Evolutionary conservation across 768 basidiomycete species (phyloP).

Genomic region (Serendipita sp.): DNA sequence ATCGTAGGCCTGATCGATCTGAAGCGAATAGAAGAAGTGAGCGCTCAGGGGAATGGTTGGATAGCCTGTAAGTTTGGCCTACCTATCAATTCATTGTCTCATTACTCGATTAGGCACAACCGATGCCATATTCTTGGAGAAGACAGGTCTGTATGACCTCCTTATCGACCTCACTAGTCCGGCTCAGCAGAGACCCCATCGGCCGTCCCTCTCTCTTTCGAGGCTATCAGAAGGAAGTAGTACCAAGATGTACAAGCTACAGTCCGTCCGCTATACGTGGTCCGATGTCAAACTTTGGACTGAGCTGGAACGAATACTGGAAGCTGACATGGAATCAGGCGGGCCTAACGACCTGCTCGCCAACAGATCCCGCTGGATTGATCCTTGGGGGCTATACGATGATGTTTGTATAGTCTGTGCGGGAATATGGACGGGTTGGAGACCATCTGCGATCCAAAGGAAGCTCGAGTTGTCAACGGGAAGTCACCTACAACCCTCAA

Average conservation of each 20-base stretch:
- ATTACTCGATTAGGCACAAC: constrained; percentile 42
- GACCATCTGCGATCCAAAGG: constrained; percentile 51
- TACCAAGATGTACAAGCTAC: constrained; percentile 29
- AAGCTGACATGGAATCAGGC: constrained; percentile 8
- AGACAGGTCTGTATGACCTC: constrained; percentile 63
- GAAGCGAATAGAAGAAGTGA: constrained; percentile 41
- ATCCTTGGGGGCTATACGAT: constrained; percentile 70
- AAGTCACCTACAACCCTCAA: constrained; percentile 18
- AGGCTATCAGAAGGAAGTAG: constrained; percentile 27
- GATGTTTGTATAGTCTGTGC: constrained; percentile 74
- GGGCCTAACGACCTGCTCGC: constrained; percentile 17
- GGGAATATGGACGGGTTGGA: constrained; percentile 69
- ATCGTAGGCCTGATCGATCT: constrained; percentile 68
- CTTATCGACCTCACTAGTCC: constrained; percentile 64
- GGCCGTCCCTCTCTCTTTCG: constrained; percentile 52
- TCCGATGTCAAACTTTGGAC: constrained; percentile 74
- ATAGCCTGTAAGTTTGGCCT: constrained; percentile 45
- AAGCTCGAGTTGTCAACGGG: too few species aligned
- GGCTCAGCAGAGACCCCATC: constrained; percentile 35
- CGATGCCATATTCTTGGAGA: constrained; percentile 72
- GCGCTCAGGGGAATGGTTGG: constrained; percentile 53
- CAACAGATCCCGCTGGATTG: constrained; percentile 40
- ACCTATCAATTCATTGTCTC: neutral
- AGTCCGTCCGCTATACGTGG: constrained; percentile 61
- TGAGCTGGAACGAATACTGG: constrained; percentile 54